A percentile compares a stretch with the other conserved stretches of the same genome.
Conservation (phyloP, 1,139 yeast species). For the Zygotorulaspora mrakii region DNA sequence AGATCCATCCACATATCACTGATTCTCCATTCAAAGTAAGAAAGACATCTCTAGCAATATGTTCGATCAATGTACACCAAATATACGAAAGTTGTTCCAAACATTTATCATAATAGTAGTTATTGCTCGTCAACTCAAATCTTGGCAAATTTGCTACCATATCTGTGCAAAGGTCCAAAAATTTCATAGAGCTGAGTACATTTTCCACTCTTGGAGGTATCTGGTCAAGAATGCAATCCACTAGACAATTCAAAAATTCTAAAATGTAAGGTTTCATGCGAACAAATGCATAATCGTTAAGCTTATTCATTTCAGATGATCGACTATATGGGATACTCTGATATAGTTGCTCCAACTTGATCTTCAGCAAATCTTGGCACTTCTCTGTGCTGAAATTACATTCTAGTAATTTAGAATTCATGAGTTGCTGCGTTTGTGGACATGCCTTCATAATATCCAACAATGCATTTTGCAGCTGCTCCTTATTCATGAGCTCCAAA, state of each 20-base stretch:
- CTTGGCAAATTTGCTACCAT: constrained; percentile 67
- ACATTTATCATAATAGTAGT: constrained; percentile 67
- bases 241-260: constrained; percentile 72
- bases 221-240: constrained; percentile 75
- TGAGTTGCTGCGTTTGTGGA: constrained; percentile 27
- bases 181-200: constrained; percentile 51
- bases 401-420: constrained; percentile 22
- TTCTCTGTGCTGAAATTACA: constrained; percentile 27
- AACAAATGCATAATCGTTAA: constrained; percentile 76
- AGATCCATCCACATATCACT: constrained; percentile 47
- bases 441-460: constrained; percentile 27
- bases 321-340: constrained; percentile 33
- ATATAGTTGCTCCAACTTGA: constrained; percentile 26
- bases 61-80: constrained; percentile 60
- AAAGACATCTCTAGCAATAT: constrained; percentile 39
- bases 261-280: constrained; percentile 70
- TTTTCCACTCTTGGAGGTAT: constrained; percentile 69
- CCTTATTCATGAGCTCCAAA: constrained; percentile 33
- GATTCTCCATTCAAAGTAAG: constrained; percentile 36
- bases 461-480: constrained; percentile 27
- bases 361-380: constrained; percentile 23
- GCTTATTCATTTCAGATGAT: constrained; percentile 18
- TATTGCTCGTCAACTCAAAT: constrained; percentile 67
- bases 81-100: constrained; percentile 77
- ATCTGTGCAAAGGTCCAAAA: constrained; percentile 63